Evolutionary conservation across 2,329 filamentous ascomycete genomes (phyloP).

Genomic region (Alternaria solani): DNA sequence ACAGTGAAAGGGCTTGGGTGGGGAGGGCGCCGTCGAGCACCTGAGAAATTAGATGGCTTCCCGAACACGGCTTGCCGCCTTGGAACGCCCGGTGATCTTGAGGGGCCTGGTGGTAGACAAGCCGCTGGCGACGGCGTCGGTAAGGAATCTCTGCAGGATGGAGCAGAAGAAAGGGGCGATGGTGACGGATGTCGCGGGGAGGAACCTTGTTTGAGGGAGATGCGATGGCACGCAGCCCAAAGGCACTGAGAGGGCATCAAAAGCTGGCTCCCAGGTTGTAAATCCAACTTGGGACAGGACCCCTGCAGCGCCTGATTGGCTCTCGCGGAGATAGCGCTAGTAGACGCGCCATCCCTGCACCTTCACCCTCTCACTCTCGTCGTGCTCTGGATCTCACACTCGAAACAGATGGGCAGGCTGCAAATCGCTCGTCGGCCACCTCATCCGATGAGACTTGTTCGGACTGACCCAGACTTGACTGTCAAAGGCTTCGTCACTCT

Average conservation of each 20-base stretch:
- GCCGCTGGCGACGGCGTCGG: constrained; percentile 3
- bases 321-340: constrained; percentile 16
- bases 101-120: constrained; percentile 23
- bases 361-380: background rate
- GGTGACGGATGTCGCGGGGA: constrained; percentile 8
- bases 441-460: background rate
- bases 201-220: constrained; percentile 17
- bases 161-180: constrained; percentile 2
- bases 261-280: background rate
- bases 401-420: background rate
- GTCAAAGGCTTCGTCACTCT: background rate
- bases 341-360: constrained; percentile 15
- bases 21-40: constrained; percentile 29
- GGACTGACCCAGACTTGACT: background rate
- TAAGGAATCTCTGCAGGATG: constrained; percentile 5
- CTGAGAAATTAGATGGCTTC: constrained; percentile 41
- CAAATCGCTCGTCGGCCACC: background rate
- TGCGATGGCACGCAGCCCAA: constrained; percentile 23
- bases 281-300: constrained; percentile 15
- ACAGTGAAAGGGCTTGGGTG: constrained; percentile 12
- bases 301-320: constrained; percentile 28
- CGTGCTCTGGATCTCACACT: constrained; percentile 23
- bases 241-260: constrained; percentile 20
- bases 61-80: constrained; percentile 31
- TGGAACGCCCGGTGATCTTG: constrained; percentile 30